Evolutionary conservation across 176 grass and related monocot species (phyloP).

Genomic region (Rhipidocladum racemiflorum): DNA sequence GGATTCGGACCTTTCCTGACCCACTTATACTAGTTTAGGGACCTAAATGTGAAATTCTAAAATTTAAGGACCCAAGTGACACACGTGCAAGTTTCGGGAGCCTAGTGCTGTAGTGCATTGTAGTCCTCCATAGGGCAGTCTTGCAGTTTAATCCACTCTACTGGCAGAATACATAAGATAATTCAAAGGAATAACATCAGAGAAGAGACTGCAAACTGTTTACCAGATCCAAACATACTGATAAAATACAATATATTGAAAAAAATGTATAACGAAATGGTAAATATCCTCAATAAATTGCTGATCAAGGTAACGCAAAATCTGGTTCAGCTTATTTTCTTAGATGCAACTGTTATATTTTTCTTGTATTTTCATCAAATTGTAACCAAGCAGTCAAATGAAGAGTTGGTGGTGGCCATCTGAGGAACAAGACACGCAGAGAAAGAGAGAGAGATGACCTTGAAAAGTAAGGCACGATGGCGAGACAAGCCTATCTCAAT

Average conservation of each 20-base stretch:
- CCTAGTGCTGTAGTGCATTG: not conserved
- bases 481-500: constrained; percentile 83
- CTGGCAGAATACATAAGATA: constrained; percentile 6
- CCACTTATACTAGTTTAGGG: not conserved
- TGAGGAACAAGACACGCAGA: not conserved
- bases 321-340: not conserved
- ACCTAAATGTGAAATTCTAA: not conserved
- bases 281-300: constrained; percentile 10
- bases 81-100: not conserved
- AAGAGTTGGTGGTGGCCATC: constrained; percentile 1
- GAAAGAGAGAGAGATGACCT: constrained; percentile 44
- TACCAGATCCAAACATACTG: constrained; percentile 3
- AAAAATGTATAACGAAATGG: not conserved
- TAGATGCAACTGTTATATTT: not conserved
- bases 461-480: constrained; percentile 89
- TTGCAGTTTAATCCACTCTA: constrained; percentile 6
- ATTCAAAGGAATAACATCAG: constrained; percentile 10
- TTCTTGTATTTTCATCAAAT: not conserved
- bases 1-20: not conserved
- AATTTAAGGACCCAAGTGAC: constrained; percentile 2
- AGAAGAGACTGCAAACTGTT: not conserved
- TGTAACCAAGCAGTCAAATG: not conserved
- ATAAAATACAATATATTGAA: not conserved
- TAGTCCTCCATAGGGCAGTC: not conserved
- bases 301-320: not conserved